Conservation (phyloP, 2,329 filamentous ascomycete species). For the Aspergillus cejpii region DNA sequence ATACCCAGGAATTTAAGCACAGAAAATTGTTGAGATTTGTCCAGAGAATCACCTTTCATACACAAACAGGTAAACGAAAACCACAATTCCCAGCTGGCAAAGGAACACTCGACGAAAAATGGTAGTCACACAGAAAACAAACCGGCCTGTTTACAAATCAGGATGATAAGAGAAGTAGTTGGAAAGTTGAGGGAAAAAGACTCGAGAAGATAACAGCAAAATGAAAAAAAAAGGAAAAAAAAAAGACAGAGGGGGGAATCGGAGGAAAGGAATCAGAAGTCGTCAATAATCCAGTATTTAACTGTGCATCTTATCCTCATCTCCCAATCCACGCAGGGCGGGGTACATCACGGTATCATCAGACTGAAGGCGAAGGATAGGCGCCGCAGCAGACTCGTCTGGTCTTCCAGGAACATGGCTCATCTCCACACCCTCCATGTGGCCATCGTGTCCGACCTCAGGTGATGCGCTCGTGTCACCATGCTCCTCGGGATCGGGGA, state of each 20-base stretch:
- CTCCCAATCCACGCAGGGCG: constrained; percentile 28
- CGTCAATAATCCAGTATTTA: constrained; percentile 1
- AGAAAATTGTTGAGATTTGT: background rate
- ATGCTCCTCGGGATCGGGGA: constrained; percentile 14
- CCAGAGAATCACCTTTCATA: background rate
- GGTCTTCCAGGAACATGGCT: constrained; percentile 42
- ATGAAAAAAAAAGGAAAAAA: constrained; percentile 4
- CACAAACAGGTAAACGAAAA: background rate
- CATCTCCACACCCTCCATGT: constrained; percentile 34
- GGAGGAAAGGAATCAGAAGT: background rate
- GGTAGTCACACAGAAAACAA: background rate
- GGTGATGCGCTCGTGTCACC: constrained; percentile 11
- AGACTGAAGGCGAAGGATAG: background rate
- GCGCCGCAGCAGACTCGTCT: constrained; percentile 10
- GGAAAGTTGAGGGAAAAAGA: no score
- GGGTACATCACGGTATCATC: constrained; percentile 29
- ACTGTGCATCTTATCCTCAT: constrained; percentile 34
- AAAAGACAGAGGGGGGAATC: constrained; percentile 3
- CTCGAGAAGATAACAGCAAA: constrained; percentile 7
- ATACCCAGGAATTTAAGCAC: background rate
- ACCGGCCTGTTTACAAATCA: background rate
- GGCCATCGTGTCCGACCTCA: constrained; percentile 15
- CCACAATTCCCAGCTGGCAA: background rate
- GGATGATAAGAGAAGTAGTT: constrained; percentile 7
- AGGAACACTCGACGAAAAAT: background rate